A percentile compares a stretch with the other conserved stretches of the same genome.
Conservation (phyloP, 495 filamentous ascomycete genomes). For the Lepraria neglecta region DNA sequence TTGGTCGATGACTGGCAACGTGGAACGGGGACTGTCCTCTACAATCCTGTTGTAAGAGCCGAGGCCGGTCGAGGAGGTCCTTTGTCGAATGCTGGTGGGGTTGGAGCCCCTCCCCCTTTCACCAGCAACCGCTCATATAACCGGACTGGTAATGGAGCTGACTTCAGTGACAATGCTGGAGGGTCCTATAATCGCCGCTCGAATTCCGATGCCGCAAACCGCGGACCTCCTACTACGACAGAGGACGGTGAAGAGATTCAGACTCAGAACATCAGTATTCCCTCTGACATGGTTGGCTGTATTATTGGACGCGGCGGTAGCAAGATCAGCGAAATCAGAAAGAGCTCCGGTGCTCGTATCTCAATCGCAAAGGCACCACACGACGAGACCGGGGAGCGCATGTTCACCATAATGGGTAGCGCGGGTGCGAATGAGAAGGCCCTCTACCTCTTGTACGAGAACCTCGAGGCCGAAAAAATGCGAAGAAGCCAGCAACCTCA, state of each 20-base stretch:
- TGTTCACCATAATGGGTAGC: slow-evolving; percentile 99
- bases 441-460: slow-evolving; percentile 94
- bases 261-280: slow-evolving; percentile 99
- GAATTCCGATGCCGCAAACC: slow-evolving; percentile 66
- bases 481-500: slow-evolving; percentile 76
- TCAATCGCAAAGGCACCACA: slow-evolving; percentile 98
- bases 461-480: slow-evolving; percentile 97
- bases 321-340: slow-evolving; percentile 97
- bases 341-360: slow-evolving; percentile 91
- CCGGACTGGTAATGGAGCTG: slow-evolving; percentile 91
- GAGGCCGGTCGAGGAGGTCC: slow-evolving; percentile 52
- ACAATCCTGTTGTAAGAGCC: slow-evolving; percentile 89
- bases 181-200: slow-evolving; percentile 67
- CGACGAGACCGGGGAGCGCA: slow-evolving; percentile 94
- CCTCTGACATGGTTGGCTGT: slow-evolving; percentile 98
- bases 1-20: slow-evolving; percentile 96
- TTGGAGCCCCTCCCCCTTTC: slow-evolving; percentile 38
- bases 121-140: slow-evolving; percentile 67
- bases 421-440: slow-evolving; percentile 88
- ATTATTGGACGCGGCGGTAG: slow-evolving; percentile 91
- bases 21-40: slow-evolving; percentile 90
- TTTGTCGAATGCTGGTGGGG: slow-evolving; percentile 35
- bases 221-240: slow-evolving; percentile 72
- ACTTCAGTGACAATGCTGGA: slow-evolving; percentile 79
- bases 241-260: slow-evolving; percentile 97